phyloP scores from a whole-genome alignment of 2,329 filamentous ascomycete genomes.

The Keithomyces neogunnii region DNA sequence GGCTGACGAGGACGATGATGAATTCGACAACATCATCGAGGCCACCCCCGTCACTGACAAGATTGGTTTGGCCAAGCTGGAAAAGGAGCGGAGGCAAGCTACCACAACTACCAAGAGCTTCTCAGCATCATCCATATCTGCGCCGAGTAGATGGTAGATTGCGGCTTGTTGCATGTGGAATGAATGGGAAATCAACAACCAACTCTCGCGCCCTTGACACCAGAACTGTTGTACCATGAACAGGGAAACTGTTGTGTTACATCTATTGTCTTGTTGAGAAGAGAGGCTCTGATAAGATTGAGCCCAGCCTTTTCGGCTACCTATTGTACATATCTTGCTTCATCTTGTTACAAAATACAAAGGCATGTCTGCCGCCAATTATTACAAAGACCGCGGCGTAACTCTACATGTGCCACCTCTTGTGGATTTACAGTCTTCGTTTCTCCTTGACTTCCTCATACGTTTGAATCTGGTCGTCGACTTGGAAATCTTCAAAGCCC shows the following conservation, averaged over 20 bases:
- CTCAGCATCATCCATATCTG: constrained; percentile 38
- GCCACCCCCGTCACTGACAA: constrained; percentile 84
- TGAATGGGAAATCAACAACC: neutral
- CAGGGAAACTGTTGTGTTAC: no score
- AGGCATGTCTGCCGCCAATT: no score
- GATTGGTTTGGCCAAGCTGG: constrained; percentile 54
- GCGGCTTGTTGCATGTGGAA: neutral
- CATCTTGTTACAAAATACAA: no score
- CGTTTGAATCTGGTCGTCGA: constrained; percentile 80
- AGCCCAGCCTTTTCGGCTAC: no score
- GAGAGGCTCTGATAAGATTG: neutral
- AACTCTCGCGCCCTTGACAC: no score
- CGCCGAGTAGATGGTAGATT: constrained; percentile 37
- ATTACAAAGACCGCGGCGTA: no score
- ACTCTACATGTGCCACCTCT: neutral
- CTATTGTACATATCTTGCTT: no score
- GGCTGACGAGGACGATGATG: constrained; percentile 57
- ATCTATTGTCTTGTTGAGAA: neutral
- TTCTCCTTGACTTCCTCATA: constrained; percentile 75
- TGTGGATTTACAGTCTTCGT: constrained; percentile 39
- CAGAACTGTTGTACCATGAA: no score
- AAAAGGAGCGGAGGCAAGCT: constrained; percentile 44
- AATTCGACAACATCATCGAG: constrained; percentile 89
- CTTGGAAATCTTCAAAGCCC: constrained; percentile 66
- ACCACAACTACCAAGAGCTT: constrained; percentile 42